Base-by-base conservation (phyloP, 2,329 filamentous ascomycete genomes). In the Hyphodiscus sp. region DNA sequence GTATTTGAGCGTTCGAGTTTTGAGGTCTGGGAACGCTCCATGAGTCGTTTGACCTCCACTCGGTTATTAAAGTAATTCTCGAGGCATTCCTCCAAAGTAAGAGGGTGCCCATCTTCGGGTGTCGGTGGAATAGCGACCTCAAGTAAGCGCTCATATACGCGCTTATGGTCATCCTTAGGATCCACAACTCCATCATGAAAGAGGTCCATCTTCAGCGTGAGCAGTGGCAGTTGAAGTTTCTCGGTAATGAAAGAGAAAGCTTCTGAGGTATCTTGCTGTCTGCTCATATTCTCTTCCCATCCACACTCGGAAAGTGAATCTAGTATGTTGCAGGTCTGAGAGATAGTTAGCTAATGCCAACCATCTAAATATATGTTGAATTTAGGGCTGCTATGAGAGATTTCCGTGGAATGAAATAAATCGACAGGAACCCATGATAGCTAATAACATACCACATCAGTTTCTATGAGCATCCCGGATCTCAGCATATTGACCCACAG, bases 191-290 rank as follows among this genome's bases (percentile, higher is more conserved):
- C 94, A 20, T 90, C 88, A 65, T 96, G 94, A 62, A 92, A 96
- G 15, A 97, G 83, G 67, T 97, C 91, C 75, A 96, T 92, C 67
- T 96, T 95, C 41, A 97, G 72, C 0, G 91, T 91, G 23, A 97
- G 78, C 1, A 97, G 76, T 7, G 94, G 94, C 16, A 97, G 72
- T 63, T 95, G 86, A 19, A 99, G 78, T 20, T 86, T 90, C 61
- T 91, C 91, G 0, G 92, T 96, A 59, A 99, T 91, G 68, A 96
- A 96, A 0, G 86, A 89, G 67, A 97, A 97, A 1, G 91, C 91
- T 70, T 99, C 94, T 0, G 94, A 96, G 0, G 90, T 89, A 69
- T 99, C 94, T 71, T 99, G 94, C 67, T 97, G 94, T 62, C 85
- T 80, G 53, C 80, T 72, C 20, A 80, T 79, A 46, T 91, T 91